These are phyloP conservation scores for Arabidopsis hybrid DNA, from an alignment of 441 rosid genomes.

Conservation along the genomic window DNA sequence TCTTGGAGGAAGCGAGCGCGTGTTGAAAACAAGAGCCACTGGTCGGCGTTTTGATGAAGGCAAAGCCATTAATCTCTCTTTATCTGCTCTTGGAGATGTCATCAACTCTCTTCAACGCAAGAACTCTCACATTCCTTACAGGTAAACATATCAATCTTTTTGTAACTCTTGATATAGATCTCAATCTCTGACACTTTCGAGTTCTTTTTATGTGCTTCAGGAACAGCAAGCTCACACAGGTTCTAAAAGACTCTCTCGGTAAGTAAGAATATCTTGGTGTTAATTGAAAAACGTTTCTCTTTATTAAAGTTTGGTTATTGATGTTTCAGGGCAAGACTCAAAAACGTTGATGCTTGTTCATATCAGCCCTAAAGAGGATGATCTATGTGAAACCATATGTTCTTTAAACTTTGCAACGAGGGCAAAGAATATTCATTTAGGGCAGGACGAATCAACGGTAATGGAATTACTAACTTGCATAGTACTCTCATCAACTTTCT, in stretches of 20 bases:
- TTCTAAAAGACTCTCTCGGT: conserved; percentile 90
- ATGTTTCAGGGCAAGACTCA: conserved; percentile 73
- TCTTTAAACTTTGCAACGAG: conserved; percentile 80
- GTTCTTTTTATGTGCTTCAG: conserved; percentile 49
- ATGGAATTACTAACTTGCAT: conserved; percentile 21
- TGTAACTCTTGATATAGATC: conserved; percentile 1
- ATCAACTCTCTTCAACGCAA: conserved; percentile 75
- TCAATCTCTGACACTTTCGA: conserved; percentile 1
- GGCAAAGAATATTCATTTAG: conserved; percentile 68
- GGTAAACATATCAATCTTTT: conserved; percentile 47
- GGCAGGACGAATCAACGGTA: conserved; percentile 61
- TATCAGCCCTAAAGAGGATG: conserved; percentile 83
- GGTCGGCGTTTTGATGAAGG: conserved; percentile 95
- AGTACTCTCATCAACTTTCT: conserved; percentile 1
- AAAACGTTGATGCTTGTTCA: conserved; percentile 88
- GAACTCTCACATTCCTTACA: conserved; percentile 75
- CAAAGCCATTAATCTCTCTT: conserved; percentile 87
- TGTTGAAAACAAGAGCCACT: conserved; percentile 79
- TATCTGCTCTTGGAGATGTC: conserved; percentile 87
- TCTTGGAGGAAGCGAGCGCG: conserved; percentile 91
- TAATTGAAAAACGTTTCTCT: background rate
- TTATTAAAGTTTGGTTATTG: conserved; percentile 8
- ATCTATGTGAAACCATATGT: conserved; percentile 82
- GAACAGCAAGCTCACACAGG: conserved; percentile 90
- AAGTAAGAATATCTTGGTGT: conserved; percentile 32